Evolutionary conservation across 1,284 basidiomycete species (phyloP), one percentile per base, ranked within the genome.

Genomic region (Cronartium quercuum): DNA sequence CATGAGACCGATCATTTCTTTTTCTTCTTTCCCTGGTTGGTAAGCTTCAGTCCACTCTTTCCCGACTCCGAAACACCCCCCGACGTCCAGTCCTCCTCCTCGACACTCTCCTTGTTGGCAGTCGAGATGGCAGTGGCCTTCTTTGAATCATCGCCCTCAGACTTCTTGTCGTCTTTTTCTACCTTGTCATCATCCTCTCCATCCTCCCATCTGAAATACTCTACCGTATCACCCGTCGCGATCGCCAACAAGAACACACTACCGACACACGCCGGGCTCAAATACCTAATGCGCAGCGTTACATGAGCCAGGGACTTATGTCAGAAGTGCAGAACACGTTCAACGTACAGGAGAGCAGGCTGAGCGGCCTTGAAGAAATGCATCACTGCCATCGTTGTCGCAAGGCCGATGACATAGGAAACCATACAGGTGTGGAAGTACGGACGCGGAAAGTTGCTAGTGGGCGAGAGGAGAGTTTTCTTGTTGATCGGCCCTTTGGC

Each of bases 361-460:
- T 98, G 95, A 0, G 92, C 93, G 15, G 85, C 86, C 63, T 85
- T 84, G 80, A 89, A 90, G 58, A 84, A 80, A 81, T 95, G 91
- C 94, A 98, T 94, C 18, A 95, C 91, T 0, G 81, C 81, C 87
- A 98, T 93, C 2, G 95, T 96, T 10, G 85, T 86, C 6, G 84
- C 82, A 34, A 97, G 86, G 0, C 94, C 95, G 29, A 84, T 76
- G n/a, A 91, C 83, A 82, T 98, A 98, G 34, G 89, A 91, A 5
- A 82, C 78, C 65, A 98, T 80, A 29, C 87, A 86, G 18, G 90
- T 86, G 44, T 81, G 83, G 81, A 97, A 98, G 83, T 96, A 97
- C 0, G 90, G 88, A 82, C 89, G 91, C 6, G 81, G 78, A 80
- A 89, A 91, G 15, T 78, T 76, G 47, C 60, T 73, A 9, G 66